These are phyloP conservation scores for Grifola frondosa DNA, from an alignment of 1,284 basidiomycete genomes.

Conservation along the genomic window DNA sequence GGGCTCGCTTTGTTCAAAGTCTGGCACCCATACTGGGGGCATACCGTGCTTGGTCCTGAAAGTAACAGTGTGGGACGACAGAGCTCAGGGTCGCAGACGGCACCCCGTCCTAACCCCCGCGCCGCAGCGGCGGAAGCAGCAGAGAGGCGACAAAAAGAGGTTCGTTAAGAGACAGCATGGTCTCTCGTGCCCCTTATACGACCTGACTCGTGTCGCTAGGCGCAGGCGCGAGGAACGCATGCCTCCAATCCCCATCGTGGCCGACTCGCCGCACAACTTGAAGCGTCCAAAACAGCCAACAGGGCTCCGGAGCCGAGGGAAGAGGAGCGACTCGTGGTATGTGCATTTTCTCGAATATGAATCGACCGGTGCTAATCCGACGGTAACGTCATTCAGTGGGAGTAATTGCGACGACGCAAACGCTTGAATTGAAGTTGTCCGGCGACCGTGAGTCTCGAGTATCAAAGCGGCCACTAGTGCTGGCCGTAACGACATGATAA, in stretches of 20 bases:
- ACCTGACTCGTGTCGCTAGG: conserved; percentile 35
- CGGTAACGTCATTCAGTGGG: conserved; percentile 25
- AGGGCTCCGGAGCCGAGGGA: conserved; percentile 46
- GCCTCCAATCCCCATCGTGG: conserved; percentile 66
- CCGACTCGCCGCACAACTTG: conserved; percentile 55
- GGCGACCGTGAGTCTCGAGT: too few species aligned
- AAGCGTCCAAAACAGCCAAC: conserved; percentile 49
- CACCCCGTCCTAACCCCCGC: conserved; percentile 45
- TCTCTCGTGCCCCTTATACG: conserved; percentile 9
- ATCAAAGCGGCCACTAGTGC: too few species aligned
- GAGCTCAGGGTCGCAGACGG: conserved; percentile 5
- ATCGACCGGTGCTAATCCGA: conserved; percentile 8
- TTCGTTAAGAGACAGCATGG: too few species aligned
- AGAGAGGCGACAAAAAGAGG: conserved; percentile 62
- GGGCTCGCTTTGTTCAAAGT: conserved; percentile 71
- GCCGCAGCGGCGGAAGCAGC: conserved; percentile 68
- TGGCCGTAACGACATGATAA: conserved; percentile 9
- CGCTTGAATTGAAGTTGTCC: too few species aligned
- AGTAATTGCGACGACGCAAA: conserved; percentile 16
- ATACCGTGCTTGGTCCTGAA: conserved; percentile 46
- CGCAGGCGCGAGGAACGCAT: conserved; percentile 56
- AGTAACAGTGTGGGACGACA: conserved; percentile 2
- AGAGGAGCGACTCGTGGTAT: conserved; percentile 65
- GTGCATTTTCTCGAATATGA: conserved; percentile 27
- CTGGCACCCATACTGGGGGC: conserved; percentile 47